Evolutionary conservation across 2,329 filamentous ascomycete genomes (phyloP), one percentile per base, ranked within the genome.

Genomic region (Nannizzia gypsea): DNA sequence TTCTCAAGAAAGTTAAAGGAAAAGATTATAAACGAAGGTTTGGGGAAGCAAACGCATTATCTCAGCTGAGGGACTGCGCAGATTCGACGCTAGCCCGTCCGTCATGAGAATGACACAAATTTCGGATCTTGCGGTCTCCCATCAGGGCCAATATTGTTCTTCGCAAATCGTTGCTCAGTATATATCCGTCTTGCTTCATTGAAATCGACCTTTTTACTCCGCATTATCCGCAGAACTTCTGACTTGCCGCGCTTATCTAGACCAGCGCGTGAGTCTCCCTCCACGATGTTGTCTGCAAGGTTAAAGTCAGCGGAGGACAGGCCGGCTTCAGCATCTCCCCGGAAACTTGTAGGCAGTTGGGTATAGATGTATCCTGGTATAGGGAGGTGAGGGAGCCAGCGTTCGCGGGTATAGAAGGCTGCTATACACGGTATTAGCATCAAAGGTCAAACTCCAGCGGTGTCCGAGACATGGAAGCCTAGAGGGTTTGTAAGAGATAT

Each of bases 181-280:
- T 88, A 95, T 52, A 90, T 81, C 67, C 89, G 82, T 66, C 93
- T 82, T 42, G 92, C 93, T 76, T 96, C 90, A 74, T 99, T 92
- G 71, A 99, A 99, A 62, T 80, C 82, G 64, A 97, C 82, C 61
- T 85, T 81, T 64, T 85, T 81, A 71, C 81, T 85, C 81, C 90
- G 92, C 93, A 99, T 99, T 66, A 99, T 91, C 67, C 82, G 82
- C 68, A 90, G 81, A 46, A 99, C 85, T 73, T 95, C 89, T 42
- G 80, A 76, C 78, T 97, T 97, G 60, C 83, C 88, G 55, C 77
- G 78, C 65, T 87, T 84, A 70, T 97, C 91, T 17, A 99, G 79
- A 0, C 93, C 93, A 0, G 84, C 83, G 65, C 93, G 83, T 31
- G 80, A 79, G 71, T 99, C 93, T 57, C 88, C 88, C 11, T 81